These are phyloP conservation scores for Phlyctochytrium bullatum DNA, from an alignment of 192 early-diverging fungal genomes.

Conservation along the genomic window DNA sequence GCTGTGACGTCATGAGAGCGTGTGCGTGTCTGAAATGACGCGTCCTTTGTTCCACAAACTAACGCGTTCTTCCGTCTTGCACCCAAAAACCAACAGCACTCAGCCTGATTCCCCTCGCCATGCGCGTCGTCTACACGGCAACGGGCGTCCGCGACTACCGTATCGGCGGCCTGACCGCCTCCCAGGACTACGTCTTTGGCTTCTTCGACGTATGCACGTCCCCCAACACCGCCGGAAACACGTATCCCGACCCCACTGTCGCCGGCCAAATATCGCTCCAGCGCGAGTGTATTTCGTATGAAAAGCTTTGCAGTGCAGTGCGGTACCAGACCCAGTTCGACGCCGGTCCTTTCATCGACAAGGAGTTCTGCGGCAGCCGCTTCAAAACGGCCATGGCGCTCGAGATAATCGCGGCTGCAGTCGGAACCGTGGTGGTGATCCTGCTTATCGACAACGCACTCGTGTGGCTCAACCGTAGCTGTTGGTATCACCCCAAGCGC, in stretches of 20 bases:
- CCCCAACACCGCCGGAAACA: background rate
- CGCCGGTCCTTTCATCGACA: background rate
- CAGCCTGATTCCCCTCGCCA: background rate
- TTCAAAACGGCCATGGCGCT: background rate
- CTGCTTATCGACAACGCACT: constrained; percentile 2
- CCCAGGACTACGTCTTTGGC: background rate
- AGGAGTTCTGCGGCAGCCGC: background rate
- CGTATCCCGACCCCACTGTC: background rate
- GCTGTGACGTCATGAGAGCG: too few relatives aligned
- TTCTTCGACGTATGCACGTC: background rate
- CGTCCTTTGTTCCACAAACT: too few relatives aligned
- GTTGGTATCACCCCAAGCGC: background rate
- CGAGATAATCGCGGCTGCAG: background rate
- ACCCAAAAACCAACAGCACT: background rate
- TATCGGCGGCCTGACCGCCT: background rate
- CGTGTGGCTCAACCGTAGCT: constrained; percentile 2
- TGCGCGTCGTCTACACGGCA: background rate
- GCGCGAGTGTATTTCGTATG: background rate
- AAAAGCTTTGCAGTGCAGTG: background rate
- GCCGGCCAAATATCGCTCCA: background rate
- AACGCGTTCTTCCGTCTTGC: too few relatives aligned
- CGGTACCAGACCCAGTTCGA: background rate
- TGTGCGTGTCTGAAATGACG: too few relatives aligned
- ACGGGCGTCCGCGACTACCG: background rate
- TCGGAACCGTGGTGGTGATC: background rate